These are phyloP conservation scores for Lichenothelia convexa DNA, from an alignment of 495 filamentous ascomycete species.

Conservation along the genomic window DNA sequence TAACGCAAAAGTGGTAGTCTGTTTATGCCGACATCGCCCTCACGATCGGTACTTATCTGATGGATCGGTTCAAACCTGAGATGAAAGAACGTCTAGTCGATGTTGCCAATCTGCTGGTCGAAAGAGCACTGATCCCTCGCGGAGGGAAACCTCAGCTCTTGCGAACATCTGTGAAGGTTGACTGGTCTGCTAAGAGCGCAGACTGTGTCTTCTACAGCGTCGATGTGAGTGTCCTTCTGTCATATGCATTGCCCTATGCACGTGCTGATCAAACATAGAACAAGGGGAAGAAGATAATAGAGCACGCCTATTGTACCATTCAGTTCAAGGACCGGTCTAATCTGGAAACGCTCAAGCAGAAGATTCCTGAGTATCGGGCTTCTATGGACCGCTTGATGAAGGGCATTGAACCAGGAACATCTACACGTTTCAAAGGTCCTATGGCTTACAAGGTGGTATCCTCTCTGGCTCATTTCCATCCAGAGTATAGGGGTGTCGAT, in stretches of 20 bases:
- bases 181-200: constrained; percentile 9
- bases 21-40: constrained; percentile 6
- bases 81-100: constrained; percentile 36
- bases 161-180: constrained; percentile 8
- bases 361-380: no score
- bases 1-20: no score
- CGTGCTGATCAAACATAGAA: no score
- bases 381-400: constrained; percentile 28
- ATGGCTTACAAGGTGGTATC: constrained; percentile 62
- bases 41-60: constrained; percentile 1
- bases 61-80: constrained; percentile 18
- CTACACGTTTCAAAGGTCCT: constrained; percentile 34
- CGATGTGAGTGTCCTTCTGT: no score
- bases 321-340: constrained; percentile 19
- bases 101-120: constrained; percentile 44
- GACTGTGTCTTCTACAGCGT: constrained; percentile 23
- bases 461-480: constrained; percentile 51
- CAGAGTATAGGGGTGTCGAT: constrained; percentile 51
- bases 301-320: constrained; percentile 33
- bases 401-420: constrained; percentile 13
- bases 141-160: constrained; percentile 26
- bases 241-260: no score
- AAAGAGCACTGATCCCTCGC: constrained; percentile 48
- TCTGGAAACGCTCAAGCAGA: constrained; percentile 19
- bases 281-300: constrained; percentile 30